A percentile compares a stretch with the other conserved stretches of the same genome.
These are phyloP conservation scores for Rutstroemia sp. DNA, from an alignment of 2,329 filamentous ascomycete genomes.

Conservation along the genomic window DNA sequence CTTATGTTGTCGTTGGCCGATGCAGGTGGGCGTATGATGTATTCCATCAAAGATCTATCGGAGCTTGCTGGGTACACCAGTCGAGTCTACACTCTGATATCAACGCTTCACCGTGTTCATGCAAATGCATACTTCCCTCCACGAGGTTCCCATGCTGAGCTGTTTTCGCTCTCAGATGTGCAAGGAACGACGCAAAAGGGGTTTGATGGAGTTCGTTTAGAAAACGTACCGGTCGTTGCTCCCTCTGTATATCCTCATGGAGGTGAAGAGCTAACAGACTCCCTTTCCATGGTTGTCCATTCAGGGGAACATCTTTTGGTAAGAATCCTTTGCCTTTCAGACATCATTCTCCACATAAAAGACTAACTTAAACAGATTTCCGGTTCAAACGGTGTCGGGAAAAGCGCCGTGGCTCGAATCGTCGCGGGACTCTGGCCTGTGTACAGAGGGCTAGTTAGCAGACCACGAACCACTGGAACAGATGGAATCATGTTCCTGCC, in stretches of 20 bases:
- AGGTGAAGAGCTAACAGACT: slow-evolving; percentile 85
- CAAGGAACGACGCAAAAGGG: slow-evolving; percentile 92
- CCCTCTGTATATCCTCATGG: slow-evolving; percentile 82
- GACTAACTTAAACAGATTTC: slow-evolving; percentile 54
- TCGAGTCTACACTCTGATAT: slow-evolving; percentile 90
- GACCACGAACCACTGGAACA: slow-evolving; percentile 69
- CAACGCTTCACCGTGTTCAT: slow-evolving; percentile 87
- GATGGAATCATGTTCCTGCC: slow-evolving; percentile 99
- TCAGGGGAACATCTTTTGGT: slow-evolving; percentile 82
- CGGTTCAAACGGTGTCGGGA: slow-evolving; percentile 89
- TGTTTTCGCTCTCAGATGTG: slow-evolving; percentile 83
- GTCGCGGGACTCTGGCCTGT: slow-evolving; percentile 93
- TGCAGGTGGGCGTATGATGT: slow-evolving; percentile 98
- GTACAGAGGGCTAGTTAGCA: slow-evolving; percentile 84
- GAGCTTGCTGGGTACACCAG: slow-evolving; percentile 95
- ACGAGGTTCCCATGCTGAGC: slow-evolving; percentile 60
- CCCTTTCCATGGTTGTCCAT: slow-evolving; percentile 80
- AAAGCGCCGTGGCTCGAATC: slow-evolving; percentile 79
- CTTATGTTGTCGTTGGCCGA: slow-evolving; percentile 97
- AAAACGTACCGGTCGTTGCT: slow-evolving; percentile 88
- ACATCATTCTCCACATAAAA: neutral
- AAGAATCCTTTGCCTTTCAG: slow-evolving; percentile 21
- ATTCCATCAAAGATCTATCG: slow-evolving; percentile 95
- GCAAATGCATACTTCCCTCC: slow-evolving; percentile 76
- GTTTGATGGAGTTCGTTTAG: slow-evolving; percentile 88